Base-by-base conservation (phyloP, 345 rosid species). In the Erucastrum elatum region DNA sequence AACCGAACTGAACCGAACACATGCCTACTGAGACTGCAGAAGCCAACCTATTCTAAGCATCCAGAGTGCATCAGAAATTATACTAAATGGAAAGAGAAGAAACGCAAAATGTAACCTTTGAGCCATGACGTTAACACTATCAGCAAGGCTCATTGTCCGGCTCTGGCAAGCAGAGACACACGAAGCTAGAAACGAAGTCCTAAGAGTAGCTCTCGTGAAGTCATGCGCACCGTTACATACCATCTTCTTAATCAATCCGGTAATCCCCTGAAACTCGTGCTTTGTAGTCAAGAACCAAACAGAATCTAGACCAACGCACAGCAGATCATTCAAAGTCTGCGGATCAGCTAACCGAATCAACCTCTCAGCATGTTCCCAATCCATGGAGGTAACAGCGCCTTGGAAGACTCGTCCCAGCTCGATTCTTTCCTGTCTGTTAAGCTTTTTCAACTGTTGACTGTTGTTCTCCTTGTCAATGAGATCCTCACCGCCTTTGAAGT, bases 141-240 rank as follows among this genome's bases (percentile, higher is more conserved):
- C 98, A 39, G 90, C 90, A 53, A 94, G 92, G 79, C 94, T 89
- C 97, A 92, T 87, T 0, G 92, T 89, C 76, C 88, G 86, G 82
- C 96, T 90, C 84, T 89, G 97, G 84, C 97, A 94, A 29, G 98
- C 97, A 29, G 97, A 94, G 82, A 94, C 97, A 70, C 97, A 94
- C 5, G 98, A 88, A 69, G 98, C 98, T n/a, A 94, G 88, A 87
- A 94, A 94, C 0, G 97, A 94, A 79, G 98, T 90, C 82, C 98
- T 87, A 55, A 92, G 91, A 66, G 96, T 89, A 70, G 97, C 97
- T 90, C 98, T 87, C 0, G 97, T 90, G 75, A 90, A 94, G 82
- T 94, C 97, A 84, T 89, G 87, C 82, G 97, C 96, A 80, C 98
- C 98, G 75, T 84, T 87, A 21, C 81, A 78, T 67, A 94, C 83